Base-by-base conservation (phyloP, 2,329 filamentous ascomycete species). In the Cercospora beticola region DNA sequence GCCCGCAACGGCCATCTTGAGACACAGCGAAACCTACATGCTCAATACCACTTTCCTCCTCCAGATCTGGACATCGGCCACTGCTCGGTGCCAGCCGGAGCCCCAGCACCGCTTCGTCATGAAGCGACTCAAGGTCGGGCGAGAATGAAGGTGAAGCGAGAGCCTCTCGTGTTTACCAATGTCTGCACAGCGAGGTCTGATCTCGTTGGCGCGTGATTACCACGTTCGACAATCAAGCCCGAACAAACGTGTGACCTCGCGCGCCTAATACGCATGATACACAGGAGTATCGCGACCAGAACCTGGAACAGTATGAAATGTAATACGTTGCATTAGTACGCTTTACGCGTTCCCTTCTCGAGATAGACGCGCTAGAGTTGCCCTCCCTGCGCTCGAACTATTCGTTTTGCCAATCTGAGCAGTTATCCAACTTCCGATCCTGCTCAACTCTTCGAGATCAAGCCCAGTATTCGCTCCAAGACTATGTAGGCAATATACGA, bases 391-490 rank as follows among this genome's bases (percentile, higher is more conserved):
- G 54, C 85, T 86, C 74, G 89, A 90, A 54, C 86, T 86, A 76
- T 92, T 89, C 12, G 80, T 76, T 81, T 87, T 87, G 3, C 87
- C 87, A 74, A 92, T 81, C 79, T 89, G 85, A 16, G 78, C 78
- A 3, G 87, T 88, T 67, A 93, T 92, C 91, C 91, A 93, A 14
- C 85, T 82, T 0, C 92, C 92, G 64, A 92, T 88, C 68, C 90
- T 86, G 40, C 86, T 85, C 64, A 94, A 81, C 54, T 85, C 86
- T 70, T 90, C 86, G 68, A 93, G 72, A 76, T 92, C 86, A 0
- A 95, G 86, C 0, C 92, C 92, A 0, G 92, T 94, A 52, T 88
- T 83, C 81, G 92, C 88, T 0, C 92, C 92, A 65, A 93, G 78
- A 69, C 87, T 91, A 77, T 92, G 89, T 77, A 92, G 81, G 70